Evolutionary conservation across 2,329 filamentous ascomycete species (phyloP).

Genomic region (Sporothrix sp.): DNA sequence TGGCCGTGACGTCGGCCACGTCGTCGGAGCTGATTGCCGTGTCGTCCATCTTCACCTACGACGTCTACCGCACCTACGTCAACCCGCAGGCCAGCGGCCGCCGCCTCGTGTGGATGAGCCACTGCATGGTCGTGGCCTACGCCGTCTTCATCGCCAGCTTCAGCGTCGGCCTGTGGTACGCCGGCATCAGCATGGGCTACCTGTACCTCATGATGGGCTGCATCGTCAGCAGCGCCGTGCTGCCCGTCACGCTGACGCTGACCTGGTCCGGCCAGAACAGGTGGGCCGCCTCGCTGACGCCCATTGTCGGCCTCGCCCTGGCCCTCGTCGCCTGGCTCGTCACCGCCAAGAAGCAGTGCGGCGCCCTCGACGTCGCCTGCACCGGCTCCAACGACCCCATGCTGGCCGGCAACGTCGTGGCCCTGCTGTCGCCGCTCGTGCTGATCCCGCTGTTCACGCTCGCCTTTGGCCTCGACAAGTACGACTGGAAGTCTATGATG

Average conservation of each 20-base stretch:
- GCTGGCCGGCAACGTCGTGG: conserved; percentile 77
- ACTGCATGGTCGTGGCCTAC: conserved; percentile 60
- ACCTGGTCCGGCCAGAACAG: conserved; percentile 74
- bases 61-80: conserved; percentile 80
- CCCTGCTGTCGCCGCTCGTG: conserved; percentile 65
- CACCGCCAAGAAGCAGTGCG: conserved; percentile 60
- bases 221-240: conserved; percentile 75
- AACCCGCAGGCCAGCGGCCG: conserved; percentile 67
- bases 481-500: conserved; percentile 80
- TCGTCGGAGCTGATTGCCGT: conserved; percentile 80
- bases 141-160: conserved; percentile 69
- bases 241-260: conserved; percentile 71
- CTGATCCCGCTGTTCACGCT: conserved; percentile 70
- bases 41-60: conserved; percentile 80
- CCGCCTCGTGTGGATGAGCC: conserved; percentile 69
- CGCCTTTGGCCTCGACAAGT: conserved; percentile 60
- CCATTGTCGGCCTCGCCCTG: conserved; percentile 57
- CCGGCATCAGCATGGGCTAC: conserved; percentile 77
- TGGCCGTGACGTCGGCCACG: conserved; percentile 79
- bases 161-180: conserved; percentile 63
- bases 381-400: conserved; percentile 83
- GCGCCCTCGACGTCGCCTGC: conserved; percentile 57
- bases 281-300: conserved; percentile 60
- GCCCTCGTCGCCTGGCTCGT: conserved; percentile 70
- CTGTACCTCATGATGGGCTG: conserved; percentile 71